Percentiles rank a stretch among this genome's conserved stretches.
Evolutionary conservation across 352 stramenopile genomes (phyloP).

Genomic region (Pythium sp.): DNA sequence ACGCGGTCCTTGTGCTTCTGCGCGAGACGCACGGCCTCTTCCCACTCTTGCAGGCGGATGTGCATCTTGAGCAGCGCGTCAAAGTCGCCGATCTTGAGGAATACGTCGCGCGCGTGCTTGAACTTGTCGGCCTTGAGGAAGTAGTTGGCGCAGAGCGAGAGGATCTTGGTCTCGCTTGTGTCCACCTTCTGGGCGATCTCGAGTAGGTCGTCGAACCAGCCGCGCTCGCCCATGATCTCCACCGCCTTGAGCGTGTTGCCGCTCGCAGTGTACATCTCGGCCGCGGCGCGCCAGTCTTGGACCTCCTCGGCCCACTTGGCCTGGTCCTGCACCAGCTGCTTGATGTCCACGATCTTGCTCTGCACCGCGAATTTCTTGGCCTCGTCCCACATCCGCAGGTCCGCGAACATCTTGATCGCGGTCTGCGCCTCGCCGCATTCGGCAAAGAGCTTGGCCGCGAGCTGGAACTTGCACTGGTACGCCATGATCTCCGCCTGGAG

Average conservation of each 20-base stretch:
- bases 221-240: slow-evolving; percentile 84
- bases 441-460: slow-evolving; percentile 88
- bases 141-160: slow-evolving; percentile 57
- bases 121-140: slow-evolving; percentile 77
- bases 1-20: slow-evolving; percentile 79
- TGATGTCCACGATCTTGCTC: slow-evolving; percentile 78
- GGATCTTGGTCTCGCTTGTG: slow-evolving; percentile 35
- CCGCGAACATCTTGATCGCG: slow-evolving; percentile 93
- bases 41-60: slow-evolving; percentile 89
- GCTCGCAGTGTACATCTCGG: slow-evolving; percentile 90
- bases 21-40: slow-evolving; percentile 88
- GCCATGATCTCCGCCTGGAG: slow-evolving; percentile 91
- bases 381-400: slow-evolving; percentile 93
- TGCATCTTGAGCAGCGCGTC: slow-evolving; percentile 88
- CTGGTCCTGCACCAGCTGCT: slow-evolving; percentile 88
- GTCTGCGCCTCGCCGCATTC: slow-evolving; percentile 76
- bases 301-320: slow-evolving; percentile 92
- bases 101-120: slow-evolving; percentile 75
- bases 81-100: slow-evolving; percentile 78
- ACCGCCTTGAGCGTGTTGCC: slow-evolving; percentile 80
- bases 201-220: slow-evolving; percentile 86
- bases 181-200: slow-evolving; percentile 70
- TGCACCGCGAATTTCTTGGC: slow-evolving; percentile 89
- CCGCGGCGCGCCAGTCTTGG: slow-evolving; percentile 88
- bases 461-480: slow-evolving; percentile 88